phyloP scores from a whole-genome alignment of 1,284 basidiomycete genomes.

The Cutaneotrichosporon cavernicola region DNA sequence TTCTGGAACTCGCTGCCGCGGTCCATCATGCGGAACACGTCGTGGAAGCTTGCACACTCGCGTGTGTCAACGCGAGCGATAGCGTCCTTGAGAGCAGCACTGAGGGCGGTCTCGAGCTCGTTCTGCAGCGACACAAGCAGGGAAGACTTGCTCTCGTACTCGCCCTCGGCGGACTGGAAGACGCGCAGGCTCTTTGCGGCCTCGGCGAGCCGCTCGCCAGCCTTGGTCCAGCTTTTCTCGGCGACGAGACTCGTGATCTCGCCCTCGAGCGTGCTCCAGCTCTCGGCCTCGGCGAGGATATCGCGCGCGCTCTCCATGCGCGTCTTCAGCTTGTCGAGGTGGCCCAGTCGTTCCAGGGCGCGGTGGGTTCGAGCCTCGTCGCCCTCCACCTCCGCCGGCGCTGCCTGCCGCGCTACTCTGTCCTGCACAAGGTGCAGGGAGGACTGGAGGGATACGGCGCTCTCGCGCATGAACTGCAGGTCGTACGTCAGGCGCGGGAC shows the following conservation, averaged over 20 bases:
- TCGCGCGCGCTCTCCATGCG: constrained; percentile 82
- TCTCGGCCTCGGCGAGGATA: constrained; percentile 84
- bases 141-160: constrained; percentile 77
- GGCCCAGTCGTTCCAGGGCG: constrained; percentile 66
- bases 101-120: constrained; percentile 83
- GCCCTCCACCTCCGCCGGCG: constrained; percentile 11
- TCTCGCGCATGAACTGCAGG: constrained; percentile 90
- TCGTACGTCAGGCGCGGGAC: constrained; percentile 87
- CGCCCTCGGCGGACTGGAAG: constrained; percentile 77
- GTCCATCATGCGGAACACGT: constrained; percentile 84
- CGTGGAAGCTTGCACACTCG: constrained; percentile 60
- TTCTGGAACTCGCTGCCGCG: constrained; percentile 84
- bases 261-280: constrained; percentile 87
- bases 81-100: constrained; percentile 77
- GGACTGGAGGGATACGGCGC: constrained; percentile 70
- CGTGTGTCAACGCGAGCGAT: constrained; percentile 70
- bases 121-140: constrained; percentile 88
- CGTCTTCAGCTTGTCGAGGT: constrained; percentile 75
- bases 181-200: constrained; percentile 81
- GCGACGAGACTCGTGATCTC: constrained; percentile 79
- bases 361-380: constrained; percentile 38
- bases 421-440: constrained; percentile 61
- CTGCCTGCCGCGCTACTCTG: constrained; percentile 52
- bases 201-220: constrained; percentile 81
- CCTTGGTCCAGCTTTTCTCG: constrained; percentile 68